A percentile compares a stretch with the other conserved stretches of the same genome.
These are phyloP conservation scores for Serendipita sp. DNA, from an alignment of 768 basidiomycete species.

Conservation along the genomic window DNA sequence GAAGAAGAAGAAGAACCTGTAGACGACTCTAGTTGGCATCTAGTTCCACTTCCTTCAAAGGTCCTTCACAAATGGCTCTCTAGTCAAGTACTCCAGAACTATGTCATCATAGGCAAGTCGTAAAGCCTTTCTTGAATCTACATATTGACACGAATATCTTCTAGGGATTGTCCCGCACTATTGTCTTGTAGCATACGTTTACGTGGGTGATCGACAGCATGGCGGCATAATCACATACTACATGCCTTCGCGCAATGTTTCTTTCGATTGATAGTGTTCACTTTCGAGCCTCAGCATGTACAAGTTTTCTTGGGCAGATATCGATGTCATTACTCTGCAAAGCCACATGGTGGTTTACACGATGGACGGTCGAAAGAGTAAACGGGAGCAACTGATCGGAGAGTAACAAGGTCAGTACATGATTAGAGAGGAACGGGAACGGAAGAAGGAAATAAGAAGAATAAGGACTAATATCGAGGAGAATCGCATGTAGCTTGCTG, in stretches of 20 bases:
- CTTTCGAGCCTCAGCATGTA: not conserved
- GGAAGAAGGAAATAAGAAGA: too few relatives aligned
- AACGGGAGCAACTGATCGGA: too few relatives aligned
- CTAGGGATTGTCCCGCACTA: not conserved
- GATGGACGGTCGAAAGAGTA: too few relatives aligned
- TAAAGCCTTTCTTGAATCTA: not conserved
- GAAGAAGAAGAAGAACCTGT: not conserved
- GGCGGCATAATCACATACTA: conserved; percentile 1
- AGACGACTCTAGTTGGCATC: not conserved
- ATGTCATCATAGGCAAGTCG: not conserved
- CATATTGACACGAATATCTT: not conserved
- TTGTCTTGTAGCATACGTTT: not conserved
- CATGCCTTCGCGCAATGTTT: conserved; percentile 1
- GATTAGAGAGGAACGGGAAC: too few relatives aligned
- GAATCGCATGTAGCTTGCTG: too few relatives aligned
- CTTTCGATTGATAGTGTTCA: not conserved
- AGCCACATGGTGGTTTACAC: too few relatives aligned
- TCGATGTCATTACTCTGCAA: too few relatives aligned
- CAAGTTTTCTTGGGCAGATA: not conserved
- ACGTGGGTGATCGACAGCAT: not conserved
- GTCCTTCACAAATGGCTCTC: conserved; percentile 3
- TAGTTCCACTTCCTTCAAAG: not conserved
- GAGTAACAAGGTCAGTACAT: too few relatives aligned
- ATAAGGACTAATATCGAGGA: too few relatives aligned
- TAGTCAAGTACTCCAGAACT: not conserved